Evolutionary conservation across 1,284 basidiomycete genomes (phyloP), one percentile per base, ranked within the genome.

Genomic region (Cutaneotrichosporon cutaneum): DNA sequence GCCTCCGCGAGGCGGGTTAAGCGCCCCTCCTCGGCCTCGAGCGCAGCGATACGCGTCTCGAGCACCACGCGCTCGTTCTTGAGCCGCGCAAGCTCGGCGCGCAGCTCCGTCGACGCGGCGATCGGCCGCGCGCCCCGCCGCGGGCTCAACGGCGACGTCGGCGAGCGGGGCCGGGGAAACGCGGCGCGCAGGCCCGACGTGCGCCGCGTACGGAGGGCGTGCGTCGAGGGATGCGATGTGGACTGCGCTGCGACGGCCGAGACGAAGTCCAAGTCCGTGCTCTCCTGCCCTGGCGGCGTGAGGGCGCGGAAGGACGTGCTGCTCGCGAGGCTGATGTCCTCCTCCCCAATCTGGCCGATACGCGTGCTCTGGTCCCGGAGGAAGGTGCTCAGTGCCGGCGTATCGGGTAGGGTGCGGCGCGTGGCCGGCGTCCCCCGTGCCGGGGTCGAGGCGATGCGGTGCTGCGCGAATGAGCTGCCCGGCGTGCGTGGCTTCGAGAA

Each of bases 251-350:
- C 26, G 22, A 54, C 9, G 27, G 51, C 36, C 9, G 56, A 36
- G 7, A 33, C 50, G 50, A 24, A 33, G 14, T 53, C 36, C 18
- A 48, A 16, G 8, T 47, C 33, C 21, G 13, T 13, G 51, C 27
- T 36, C 24, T 32, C 24, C 6, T 39, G 21, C n/a, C 24, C 32
- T 6, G 62, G 63, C 27, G 63, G 63, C 11, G 63, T 65, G 30
- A 65, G 54, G 22, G 35, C 26, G 11, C 47, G 44, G 32, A 65
- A 65, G n/a, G 57, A 59, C 27, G 60, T 52, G 30, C 33, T 50
- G 9, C 50, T 54, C 3, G 63, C 63, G 11, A 65, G 52, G 54
- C 57, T 59, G 21, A 65, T 39, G 58, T 65, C 58, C 16, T 39
- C 58, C 42, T 59, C 58, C 9, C 22, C 44, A 2, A 63, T 52